These are phyloP conservation scores for Penicillium crustosum DNA, from an alignment of 2,329 filamentous ascomycete species.

Conservation along the genomic window DNA sequence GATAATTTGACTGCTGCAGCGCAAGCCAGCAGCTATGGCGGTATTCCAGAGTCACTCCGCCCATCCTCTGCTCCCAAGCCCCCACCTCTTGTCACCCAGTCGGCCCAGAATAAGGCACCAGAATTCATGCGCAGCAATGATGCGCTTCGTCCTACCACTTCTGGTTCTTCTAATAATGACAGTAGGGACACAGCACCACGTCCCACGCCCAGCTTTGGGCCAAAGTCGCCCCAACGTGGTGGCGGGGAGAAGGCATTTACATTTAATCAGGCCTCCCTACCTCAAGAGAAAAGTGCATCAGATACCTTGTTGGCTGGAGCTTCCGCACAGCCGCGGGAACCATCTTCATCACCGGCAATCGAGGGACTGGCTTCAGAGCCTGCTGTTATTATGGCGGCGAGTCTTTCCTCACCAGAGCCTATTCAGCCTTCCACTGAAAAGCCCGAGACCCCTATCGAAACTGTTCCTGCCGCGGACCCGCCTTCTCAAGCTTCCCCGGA, in stretches of 20 bases:
- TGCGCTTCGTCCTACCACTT: conserved; percentile 31
- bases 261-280: conserved; percentile 8
- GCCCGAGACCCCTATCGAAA: conserved; percentile 11
- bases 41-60: conserved; percentile 24
- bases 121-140: conserved; percentile 28
- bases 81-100: conserved; percentile 13
- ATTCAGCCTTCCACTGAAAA: conserved; percentile 7
- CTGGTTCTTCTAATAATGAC: conserved; percentile 29
- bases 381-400: conserved; percentile 15
- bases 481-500: conserved; percentile 17
- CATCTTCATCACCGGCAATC: conserved; percentile 12
- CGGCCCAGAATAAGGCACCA: conserved; percentile 12
- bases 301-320: conserved; percentile 20
- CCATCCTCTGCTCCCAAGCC: conserved; percentile 25
- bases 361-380: conserved; percentile 18
- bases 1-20: conserved; percentile 20
- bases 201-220: conserved; percentile 29
- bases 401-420: conserved; percentile 9
- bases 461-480: conserved; percentile 8
- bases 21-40: conserved; percentile 22
- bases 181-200: conserved; percentile 20
- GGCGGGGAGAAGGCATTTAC: conserved; percentile 33
- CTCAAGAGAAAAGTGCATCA: conserved; percentile 12
- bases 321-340: conserved; percentile 21
- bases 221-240: conserved; percentile 33